Conservation (phyloP, 176 grass and related monocot genomes). For the Sorghum bicolor region Sorghum_bicolor_NCBIv3 NC_012872.2:65396001-65396500, state of each 20-base stretch:
- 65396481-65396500: not conserved
- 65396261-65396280: constrained; percentile 11
- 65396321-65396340: constrained; percentile 63
- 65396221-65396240: constrained; percentile 21
- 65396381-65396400: constrained; percentile 66
- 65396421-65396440: constrained; percentile 85
- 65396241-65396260: not conserved
- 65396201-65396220: constrained; percentile 57
- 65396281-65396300: constrained; percentile 25
- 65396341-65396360: constrained; percentile 56
- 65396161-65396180: constrained; percentile 97
- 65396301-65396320: constrained; percentile 22
- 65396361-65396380: constrained; percentile 69
- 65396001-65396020: constrained; percentile 41
- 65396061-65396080: not conserved
- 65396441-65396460: constrained; percentile 86
- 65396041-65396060: constrained; percentile 13
- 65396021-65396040: not conserved
- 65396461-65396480: constrained; percentile 76
- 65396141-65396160: constrained; percentile 98
- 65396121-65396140: constrained; percentile 48
- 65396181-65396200: constrained; percentile 80
- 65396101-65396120: constrained; percentile 8
- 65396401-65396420: constrained; percentile 92
- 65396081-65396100: not conserved